Percentiles rank a stretch among this genome's conserved stretches.
Evolutionary conservation across 441 rosid species (phyloP).

Genomic region (Aleurites moluccanus): DNA sequence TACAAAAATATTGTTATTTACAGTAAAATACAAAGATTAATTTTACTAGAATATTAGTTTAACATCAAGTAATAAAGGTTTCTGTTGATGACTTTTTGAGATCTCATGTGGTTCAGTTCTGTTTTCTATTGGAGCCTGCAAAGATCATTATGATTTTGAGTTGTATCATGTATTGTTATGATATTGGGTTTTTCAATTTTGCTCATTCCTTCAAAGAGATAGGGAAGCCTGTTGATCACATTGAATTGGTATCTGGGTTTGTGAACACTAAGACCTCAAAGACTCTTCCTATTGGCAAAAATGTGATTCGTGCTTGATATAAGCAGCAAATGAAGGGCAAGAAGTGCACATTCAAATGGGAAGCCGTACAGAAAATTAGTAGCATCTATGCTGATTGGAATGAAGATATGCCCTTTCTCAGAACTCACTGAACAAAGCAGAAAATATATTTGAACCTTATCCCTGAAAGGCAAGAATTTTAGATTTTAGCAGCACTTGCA

Average conservation of each 20-base stretch:
- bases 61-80: not conserved
- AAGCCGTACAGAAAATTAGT: slow-evolving; percentile 15
- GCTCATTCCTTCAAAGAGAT: slow-evolving; percentile 3
- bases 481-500: not conserved
- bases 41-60: no score
- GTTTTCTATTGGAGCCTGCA: not conserved
- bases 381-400: slow-evolving; percentile 40
- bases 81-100: not conserved
- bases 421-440: not conserved
- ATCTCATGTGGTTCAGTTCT: not conserved
- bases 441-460: not conserved
- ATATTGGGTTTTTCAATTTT: not conserved
- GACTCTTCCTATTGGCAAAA: not conserved
- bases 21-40: no score
- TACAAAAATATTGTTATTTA: no score
- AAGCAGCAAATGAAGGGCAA: not conserved
- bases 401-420: slow-evolving; percentile 15
- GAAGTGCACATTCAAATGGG: slow-evolving; percentile 5
- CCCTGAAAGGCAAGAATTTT: not conserved
- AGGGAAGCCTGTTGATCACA: slow-evolving; percentile 4
- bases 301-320: not conserved
- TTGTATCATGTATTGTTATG: not conserved
- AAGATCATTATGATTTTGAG: not conserved
- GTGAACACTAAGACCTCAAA: not conserved
- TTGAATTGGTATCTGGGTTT: slow-evolving; percentile 10